Base-by-base conservation (phyloP, 345 rosid genomes). In the Lepidium didymum region DNA sequence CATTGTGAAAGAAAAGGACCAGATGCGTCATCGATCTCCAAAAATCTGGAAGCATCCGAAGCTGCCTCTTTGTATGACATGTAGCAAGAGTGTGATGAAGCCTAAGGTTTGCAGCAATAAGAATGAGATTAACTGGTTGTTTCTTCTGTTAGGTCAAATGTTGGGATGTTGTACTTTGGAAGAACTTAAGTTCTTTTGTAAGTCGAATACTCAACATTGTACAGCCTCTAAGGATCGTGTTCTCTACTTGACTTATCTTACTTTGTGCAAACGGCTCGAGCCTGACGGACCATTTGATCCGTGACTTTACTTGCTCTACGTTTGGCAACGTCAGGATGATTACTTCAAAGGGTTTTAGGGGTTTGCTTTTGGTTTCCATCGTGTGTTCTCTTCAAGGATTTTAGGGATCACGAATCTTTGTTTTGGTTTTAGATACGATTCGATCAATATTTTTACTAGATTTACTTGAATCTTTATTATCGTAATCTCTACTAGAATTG, bases 151-250 rank as follows among this genome's bases (percentile, higher is more conserved):
- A 58, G 96, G 98, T 7, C 81, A 86, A 77, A 67, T 84, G 84
- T 62, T 92, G 36, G 96, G 96, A 0, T 85, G 84, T 47, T 92
- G 93, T 62, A 86, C 86, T 6, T 81, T 85, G 7, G 81, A 81
- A 0, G 87, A 90, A 62, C 76, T 92, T 67, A 90, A 76, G 82
- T 90, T 83, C 79, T 90, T 87, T 52, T 92, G 98, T 74, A 79
- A 85, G 60, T 82, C 79, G 60, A 82, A 81, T 6, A 68, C 51
- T 45, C 72, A 81, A 37, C 96, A 91, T 68, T 77, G 96, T 0
- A 89, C 96, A 6, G 96, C 92, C 41, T 83, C 94, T 0, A 91
- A 91, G 47, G 85, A 91, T 73, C 89, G 90, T 18, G 79, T 91
- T 21, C 76, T 91, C 31, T 91, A 79, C 68, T 59, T 56, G 7